Percentiles rank a stretch among this genome's conserved stretches.
Conservation (phyloP, 2,329 filamentous ascomycete genomes). For the Stagonosporopsis cucurbitacearum region DNA sequence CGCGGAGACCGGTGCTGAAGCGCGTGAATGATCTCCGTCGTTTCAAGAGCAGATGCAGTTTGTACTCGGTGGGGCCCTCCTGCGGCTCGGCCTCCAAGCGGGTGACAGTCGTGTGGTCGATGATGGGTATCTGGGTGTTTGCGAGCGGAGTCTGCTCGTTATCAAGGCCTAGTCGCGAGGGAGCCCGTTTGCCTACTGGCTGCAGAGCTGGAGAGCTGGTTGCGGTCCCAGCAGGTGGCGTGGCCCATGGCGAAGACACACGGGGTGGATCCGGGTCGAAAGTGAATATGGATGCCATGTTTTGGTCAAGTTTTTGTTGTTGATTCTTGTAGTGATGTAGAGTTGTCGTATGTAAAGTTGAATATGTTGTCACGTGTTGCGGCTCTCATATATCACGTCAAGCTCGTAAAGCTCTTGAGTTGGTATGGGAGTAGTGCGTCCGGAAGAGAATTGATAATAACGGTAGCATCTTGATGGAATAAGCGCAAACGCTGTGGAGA, state of each 20-base stretch:
- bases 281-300: conserved; percentile 94
- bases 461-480: conserved; percentile 58
- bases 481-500: conserved; percentile 29
- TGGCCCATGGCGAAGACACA: conserved; percentile 92
- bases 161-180: conserved; percentile 17
- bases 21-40: conserved; percentile 75
- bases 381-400: conserved; percentile 21
- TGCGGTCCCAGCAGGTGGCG: conserved; percentile 51
- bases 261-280: conserved; percentile 87
- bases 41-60: conserved; percentile 85
- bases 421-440: conserved; percentile 59
- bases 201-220: conserved; percentile 22
- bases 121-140: conserved; percentile 11
- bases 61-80: conserved; percentile 94
- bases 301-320: conserved; percentile 4
- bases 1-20: conserved; percentile 68
- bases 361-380: conserved; percentile 1
- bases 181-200: conserved; percentile 26
- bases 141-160: conserved; percentile 9
- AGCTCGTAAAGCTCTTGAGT: conserved; percentile 54
- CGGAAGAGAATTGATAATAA: conserved; percentile 56
- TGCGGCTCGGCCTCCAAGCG: conserved; percentile 90
- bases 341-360: neutral
- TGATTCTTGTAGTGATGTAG: neutral
- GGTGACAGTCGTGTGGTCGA: conserved; percentile 59